Evolutionary conservation across 2,329 filamentous ascomycete species (phyloP).

Genomic region (Arthrobotrys megalospora): DNA sequence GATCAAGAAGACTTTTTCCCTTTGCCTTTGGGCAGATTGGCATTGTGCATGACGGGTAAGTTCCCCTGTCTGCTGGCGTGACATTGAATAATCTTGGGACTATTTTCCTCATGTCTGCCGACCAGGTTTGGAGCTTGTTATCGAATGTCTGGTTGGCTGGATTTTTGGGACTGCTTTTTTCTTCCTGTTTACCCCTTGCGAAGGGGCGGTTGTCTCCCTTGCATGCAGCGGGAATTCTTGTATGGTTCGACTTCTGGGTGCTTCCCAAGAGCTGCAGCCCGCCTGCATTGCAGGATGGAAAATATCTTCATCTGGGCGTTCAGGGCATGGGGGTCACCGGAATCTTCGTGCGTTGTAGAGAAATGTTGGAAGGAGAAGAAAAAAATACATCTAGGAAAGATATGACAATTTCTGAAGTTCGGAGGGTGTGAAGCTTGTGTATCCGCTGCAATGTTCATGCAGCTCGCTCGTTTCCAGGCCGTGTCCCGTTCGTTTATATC

Average conservation of each 20-base stretch:
- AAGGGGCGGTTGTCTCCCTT: constrained; percentile 41
- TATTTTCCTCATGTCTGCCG: constrained; percentile 18
- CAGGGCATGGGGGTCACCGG: constrained; percentile 39
- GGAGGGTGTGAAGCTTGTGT: constrained; percentile 40
- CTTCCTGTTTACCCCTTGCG: constrained; percentile 32
- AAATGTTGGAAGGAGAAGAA: constrained; percentile 24
- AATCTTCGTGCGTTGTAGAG: constrained; percentile 37
- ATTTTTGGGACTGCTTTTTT: constrained; percentile 7
- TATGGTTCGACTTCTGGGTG: constrained; percentile 24
- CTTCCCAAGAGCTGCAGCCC: constrained; percentile 46
- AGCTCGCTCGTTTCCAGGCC: constrained; percentile 28
- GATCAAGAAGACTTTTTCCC: not conserved
- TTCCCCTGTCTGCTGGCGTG: constrained; percentile 40
- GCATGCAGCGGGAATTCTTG: constrained; percentile 57
- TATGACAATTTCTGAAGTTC: not conserved
- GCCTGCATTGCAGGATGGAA: constrained; percentile 23
- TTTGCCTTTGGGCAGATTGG: constrained; percentile 24
- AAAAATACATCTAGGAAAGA: not conserved
- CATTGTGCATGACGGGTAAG: constrained; percentile 39
- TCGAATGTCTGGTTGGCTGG: constrained; percentile 40
- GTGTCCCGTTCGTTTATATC: constrained; percentile 37
- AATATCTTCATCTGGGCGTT: constrained; percentile 21
- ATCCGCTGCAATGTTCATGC: constrained; percentile 33
- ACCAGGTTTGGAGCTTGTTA: constrained; percentile 40
- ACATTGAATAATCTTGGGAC: constrained; percentile 43